Evolutionary conservation across 2,329 filamentous ascomycete species (phyloP).

Genomic region (Pezicula rhizophila): DNA sequence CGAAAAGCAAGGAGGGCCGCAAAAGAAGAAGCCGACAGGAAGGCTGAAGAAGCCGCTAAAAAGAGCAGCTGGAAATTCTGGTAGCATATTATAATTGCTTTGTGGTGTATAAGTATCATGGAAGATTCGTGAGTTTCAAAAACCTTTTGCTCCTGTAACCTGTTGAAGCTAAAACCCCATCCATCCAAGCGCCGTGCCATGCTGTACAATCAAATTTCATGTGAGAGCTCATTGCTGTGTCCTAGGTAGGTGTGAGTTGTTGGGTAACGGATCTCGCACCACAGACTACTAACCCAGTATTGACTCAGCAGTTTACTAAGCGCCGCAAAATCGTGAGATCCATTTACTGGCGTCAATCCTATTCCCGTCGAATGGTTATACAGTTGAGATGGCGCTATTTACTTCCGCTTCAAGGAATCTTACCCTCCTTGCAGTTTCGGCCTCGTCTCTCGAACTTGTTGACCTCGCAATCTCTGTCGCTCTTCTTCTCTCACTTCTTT

Average conservation of each 20-base stretch:
- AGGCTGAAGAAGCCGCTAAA: slow-evolving; percentile 19
- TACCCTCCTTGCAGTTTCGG: slow-evolving; percentile 21
- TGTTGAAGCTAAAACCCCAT: neutral
- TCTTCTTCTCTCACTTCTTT: slow-evolving; percentile 46
- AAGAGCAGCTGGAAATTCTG: slow-evolving; percentile 26
- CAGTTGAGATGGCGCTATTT: slow-evolving; percentile 9
- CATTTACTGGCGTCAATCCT: too few relatives aligned
- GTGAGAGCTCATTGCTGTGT: too few relatives aligned
- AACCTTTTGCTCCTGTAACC: neutral
- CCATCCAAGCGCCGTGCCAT: neutral
- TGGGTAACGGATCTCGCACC: too few relatives aligned
- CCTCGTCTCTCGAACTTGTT: slow-evolving; percentile 9
- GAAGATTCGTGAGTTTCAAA: neutral
- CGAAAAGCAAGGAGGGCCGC: slow-evolving; percentile 35
- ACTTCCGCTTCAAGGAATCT: slow-evolving; percentile 21
- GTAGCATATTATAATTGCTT: slow-evolving; percentile 13
- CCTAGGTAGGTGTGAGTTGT: too few relatives aligned
- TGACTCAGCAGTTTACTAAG: too few relatives aligned
- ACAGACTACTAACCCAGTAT: too few relatives aligned
- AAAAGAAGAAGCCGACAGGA: slow-evolving; percentile 36
- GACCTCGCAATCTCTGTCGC: slow-evolving; percentile 9
- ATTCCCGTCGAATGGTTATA: slow-evolving; percentile 3
- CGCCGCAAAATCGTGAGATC: too few relatives aligned
- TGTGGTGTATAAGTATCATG: slow-evolving; percentile 1
- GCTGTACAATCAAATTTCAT: neutral